Base-by-base conservation (phyloP, 768 basidiomycete species). In the Auriscalpium orientale region DNA sequence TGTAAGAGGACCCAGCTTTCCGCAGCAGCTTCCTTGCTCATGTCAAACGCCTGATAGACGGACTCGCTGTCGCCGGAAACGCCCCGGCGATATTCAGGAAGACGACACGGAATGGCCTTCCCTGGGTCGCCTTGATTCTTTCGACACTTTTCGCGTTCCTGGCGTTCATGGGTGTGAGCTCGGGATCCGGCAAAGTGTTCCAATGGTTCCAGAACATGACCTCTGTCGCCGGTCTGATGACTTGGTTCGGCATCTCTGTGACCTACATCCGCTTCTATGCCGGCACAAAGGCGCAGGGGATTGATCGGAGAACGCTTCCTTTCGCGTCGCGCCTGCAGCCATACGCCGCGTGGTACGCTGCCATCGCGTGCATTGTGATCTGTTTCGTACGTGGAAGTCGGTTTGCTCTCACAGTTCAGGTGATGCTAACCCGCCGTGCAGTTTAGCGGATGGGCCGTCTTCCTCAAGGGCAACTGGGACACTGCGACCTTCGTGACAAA, bases 231-330 rank as follows among this genome's bases (percentile, higher is more conserved):
- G 68, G 68, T 43, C 54, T 72, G 51, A 72, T 79, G 67, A 77
- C 75, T 46, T 80, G 78, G 79, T 70, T 72, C 59, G 75, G 71
- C 53, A 79, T 80, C 62, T 68, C 66, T 55, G 65, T 79, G 56
- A 74, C 73, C 15, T 77, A 79, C 71, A 67, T 79, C 50, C 85
- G 93, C 51, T 97, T 97, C 79, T 79, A 91, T 69, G 69, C 77
- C 13, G 95, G 92, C 55, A 64, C 87, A 72, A 84, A 85, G 67
- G 81, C 66, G 4, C 95, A 98, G 66, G 90, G 90, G 11, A 79
- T 85, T 61, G 78, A 87, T 64, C 79, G 95, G 46, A 72, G 51
- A 16, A 77, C 72, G 6, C 77, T 97, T 9, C 93, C 95, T 0
- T 97, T 82, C 70, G 66, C 70, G 10, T 82, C 85, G 11, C 71